Conservation (phyloP, 768 basidiomycete genomes). For the Trametes cinnabarina region DNA sequence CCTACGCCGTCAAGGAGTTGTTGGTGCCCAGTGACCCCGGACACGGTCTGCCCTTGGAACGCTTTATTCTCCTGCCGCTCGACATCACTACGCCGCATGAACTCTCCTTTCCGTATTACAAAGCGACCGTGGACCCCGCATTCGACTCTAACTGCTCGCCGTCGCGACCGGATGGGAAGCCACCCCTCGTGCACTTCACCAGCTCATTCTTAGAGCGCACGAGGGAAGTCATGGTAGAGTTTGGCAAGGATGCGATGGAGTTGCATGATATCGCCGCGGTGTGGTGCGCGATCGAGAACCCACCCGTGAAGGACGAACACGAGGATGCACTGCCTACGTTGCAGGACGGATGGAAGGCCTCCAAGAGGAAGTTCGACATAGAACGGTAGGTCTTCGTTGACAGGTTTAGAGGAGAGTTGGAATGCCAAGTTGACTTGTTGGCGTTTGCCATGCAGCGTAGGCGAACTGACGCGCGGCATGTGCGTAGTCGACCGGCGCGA, state of each 20-base stretch:
- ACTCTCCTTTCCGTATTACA: constrained; percentile 69
- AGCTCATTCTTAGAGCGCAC: constrained; percentile 75
- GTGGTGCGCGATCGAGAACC: constrained; percentile 81
- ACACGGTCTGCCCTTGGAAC: constrained; percentile 56
- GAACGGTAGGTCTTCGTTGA: constrained; percentile 41
- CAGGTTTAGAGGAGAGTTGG: neutral
- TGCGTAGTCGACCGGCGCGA: constrained; percentile 77
- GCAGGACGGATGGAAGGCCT: constrained; percentile 55
- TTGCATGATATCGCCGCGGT: constrained; percentile 88
- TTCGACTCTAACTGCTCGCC: constrained; percentile 52
- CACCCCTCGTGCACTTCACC: constrained; percentile 72
- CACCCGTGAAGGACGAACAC: constrained; percentile 38
- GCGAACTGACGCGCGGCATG: constrained; percentile 85
- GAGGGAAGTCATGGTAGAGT: constrained; percentile 72
- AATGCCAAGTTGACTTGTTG: neutral
- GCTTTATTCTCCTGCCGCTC: constrained; percentile 69
- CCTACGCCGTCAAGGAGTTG: constrained; percentile 74
- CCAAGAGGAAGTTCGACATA: constrained; percentile 28
- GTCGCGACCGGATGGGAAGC: constrained; percentile 47
- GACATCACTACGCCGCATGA: constrained; percentile 83
- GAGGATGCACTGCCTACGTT: constrained; percentile 24
- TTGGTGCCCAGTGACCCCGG: constrained; percentile 42
- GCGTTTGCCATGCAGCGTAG: constrained; percentile 42
- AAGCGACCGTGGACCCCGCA: constrained; percentile 52
- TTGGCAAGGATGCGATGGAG: constrained; percentile 84